Conservation (phyloP, 177 flowering plant genomes). For the Tripterygium wilfordii region DNA sequence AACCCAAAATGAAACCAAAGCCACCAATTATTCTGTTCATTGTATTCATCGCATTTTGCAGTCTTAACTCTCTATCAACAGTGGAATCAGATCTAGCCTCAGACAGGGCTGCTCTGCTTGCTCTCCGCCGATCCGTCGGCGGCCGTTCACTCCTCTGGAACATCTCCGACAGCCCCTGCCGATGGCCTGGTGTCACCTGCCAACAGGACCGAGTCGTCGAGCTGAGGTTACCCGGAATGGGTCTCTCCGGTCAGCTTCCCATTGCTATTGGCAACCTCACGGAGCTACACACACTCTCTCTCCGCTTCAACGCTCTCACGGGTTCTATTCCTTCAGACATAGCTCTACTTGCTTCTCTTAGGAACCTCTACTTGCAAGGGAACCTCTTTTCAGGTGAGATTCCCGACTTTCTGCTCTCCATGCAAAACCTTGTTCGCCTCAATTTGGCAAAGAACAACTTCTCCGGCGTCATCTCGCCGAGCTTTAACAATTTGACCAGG, state of each 20-base stretch:
- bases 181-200: slow-evolving; percentile 72
- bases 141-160: slow-evolving; percentile 66
- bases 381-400: slow-evolving; percentile 65
- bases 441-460: slow-evolving; percentile 66
- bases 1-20: slow-evolving; percentile 1
- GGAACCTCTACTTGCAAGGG: slow-evolving; percentile 65
- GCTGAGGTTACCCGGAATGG: slow-evolving; percentile 67
- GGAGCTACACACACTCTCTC: slow-evolving; percentile 51
- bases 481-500: slow-evolving; percentile 48
- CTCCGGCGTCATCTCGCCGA: slow-evolving; percentile 51
- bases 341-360: slow-evolving; percentile 30
- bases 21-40: not conserved
- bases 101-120: slow-evolving; percentile 60
- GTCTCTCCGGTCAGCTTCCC: slow-evolving; percentile 68
- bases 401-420: slow-evolving; percentile 40
- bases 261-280: slow-evolving; percentile 57
- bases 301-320: slow-evolving; percentile 67
- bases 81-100: slow-evolving; percentile 48
- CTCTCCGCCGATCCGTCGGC: slow-evolving; percentile 46
- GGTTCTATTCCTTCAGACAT: slow-evolving; percentile 66
- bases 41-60: slow-evolving; percentile 2
- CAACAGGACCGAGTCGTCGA: slow-evolving; percentile 36
- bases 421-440: slow-evolving; percentile 44
- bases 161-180: slow-evolving; percentile 39
- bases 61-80: slow-evolving; percentile 10